Percentiles rank a stretch among this genome's conserved stretches.
phyloP scores from a whole-genome alignment of 352 stramenopile species.

The Globisporangium recalcitrans region DNA sequence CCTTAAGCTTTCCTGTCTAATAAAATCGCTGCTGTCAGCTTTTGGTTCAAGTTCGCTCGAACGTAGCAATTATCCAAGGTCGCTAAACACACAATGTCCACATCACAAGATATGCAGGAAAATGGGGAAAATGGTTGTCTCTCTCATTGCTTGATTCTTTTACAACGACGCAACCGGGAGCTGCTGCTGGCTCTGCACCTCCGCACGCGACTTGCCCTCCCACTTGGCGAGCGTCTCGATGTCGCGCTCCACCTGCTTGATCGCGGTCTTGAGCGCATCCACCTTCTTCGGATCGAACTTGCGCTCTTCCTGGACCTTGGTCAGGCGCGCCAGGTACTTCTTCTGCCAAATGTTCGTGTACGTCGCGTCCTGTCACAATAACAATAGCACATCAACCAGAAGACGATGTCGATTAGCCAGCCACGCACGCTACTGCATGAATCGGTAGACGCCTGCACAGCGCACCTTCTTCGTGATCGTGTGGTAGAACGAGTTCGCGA shows the following conservation, averaged over 20 bases:
- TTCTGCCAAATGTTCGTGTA: slow-evolving; percentile 85
- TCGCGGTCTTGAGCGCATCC: slow-evolving; percentile 34
- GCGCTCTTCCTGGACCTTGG: slow-evolving; percentile 42
- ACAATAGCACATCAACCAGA: neutral
- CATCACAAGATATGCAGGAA: too few relatives aligned
- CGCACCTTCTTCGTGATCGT: slow-evolving; percentile 65
- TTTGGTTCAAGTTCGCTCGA: too few relatives aligned
- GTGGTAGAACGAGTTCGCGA: slow-evolving; percentile 80
- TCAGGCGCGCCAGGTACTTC: slow-evolving; percentile 43
- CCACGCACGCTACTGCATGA: too few relatives aligned
- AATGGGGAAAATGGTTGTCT: too few relatives aligned
- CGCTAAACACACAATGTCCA: too few relatives aligned
- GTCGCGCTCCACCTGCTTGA: slow-evolving; percentile 57
- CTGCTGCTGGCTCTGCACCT: neutral
- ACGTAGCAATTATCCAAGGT: too few relatives aligned
- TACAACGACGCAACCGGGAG: neutral
- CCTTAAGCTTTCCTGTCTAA: too few relatives aligned
- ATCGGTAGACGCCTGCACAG: too few relatives aligned
- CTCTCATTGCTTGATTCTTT: neutral
- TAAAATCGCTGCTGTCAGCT: too few relatives aligned
- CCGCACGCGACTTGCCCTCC: slow-evolving; percentile 26
- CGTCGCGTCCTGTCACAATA: slow-evolving; percentile 43
- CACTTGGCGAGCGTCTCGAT: slow-evolving; percentile 50
- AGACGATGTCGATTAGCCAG: too few relatives aligned
- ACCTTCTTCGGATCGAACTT: slow-evolving; percentile 45